phyloP scores from a whole-genome alignment of 371 early-diverging fungal species.

The Mucor saturninus region DNA sequence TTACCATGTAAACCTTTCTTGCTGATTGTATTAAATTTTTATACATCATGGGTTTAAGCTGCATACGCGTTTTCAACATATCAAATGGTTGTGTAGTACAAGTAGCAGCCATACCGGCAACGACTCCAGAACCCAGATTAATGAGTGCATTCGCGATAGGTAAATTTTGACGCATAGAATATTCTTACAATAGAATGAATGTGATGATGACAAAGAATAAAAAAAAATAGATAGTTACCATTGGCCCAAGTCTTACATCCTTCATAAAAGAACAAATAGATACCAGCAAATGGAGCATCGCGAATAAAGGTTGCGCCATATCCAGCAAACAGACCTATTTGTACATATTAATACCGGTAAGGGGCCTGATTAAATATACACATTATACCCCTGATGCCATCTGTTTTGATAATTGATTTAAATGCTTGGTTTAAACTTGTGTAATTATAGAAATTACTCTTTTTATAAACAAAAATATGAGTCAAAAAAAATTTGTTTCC shows the following conservation, averaged over 20 bases:
- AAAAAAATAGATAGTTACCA: constrained; percentile 35
- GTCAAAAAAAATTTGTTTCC: constrained; percentile 6
- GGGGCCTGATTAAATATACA: background rate
- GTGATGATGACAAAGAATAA: background rate
- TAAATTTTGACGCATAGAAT: constrained; percentile 19
- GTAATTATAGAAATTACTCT: constrained; percentile 88
- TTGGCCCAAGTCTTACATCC: constrained; percentile 59
- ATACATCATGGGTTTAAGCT: constrained; percentile 81
- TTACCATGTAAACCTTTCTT: constrained; percentile 58
- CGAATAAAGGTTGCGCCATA: constrained; percentile 90
- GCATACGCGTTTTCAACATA: constrained; percentile 92
- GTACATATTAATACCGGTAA: background rate
- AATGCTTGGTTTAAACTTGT: constrained; percentile 66
- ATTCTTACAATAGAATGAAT: background rate
- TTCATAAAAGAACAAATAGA: constrained; percentile 95
- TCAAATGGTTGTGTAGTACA: constrained; percentile 93
- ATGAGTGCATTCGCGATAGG: constrained; percentile 45
- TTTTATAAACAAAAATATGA: background rate
- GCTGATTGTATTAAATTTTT: constrained; percentile 65
- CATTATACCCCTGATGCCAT: constrained; percentile 61
- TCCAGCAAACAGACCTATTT: constrained; percentile 84
- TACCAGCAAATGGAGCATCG: constrained; percentile 95
- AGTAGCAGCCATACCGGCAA: constrained; percentile 79
- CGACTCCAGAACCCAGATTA: constrained; percentile 59
- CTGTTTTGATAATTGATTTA: constrained; percentile 61